Evolutionary conservation across 345 rosid species (phyloP), one percentile per base, ranked within the genome.

Genomic region (Heritiera fomes): DNA sequence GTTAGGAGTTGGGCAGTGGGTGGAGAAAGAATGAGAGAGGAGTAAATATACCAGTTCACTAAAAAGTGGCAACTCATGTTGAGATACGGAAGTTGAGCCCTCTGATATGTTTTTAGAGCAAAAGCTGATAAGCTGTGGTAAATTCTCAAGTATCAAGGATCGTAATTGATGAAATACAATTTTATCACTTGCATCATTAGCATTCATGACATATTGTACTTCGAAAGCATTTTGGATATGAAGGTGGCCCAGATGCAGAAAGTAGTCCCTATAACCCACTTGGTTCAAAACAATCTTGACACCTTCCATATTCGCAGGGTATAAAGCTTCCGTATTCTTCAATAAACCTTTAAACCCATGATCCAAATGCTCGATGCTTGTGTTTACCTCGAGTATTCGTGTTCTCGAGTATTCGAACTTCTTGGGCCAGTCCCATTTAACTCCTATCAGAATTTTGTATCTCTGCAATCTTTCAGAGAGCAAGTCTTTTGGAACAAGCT

Each of bases 261-360:
- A 23, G 28, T 23, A 23, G 28, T 23, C 28, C 28, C 28, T 23
- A 23, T 23, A 23, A 23, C 28, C 28, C 28, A 23, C 28, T 23
- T 0, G 28, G 28, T 23, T 23, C 28, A 23, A 23, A 23, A 23
- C 28, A 23, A 23, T 23, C 28, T 23, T 23, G 28, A 23, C 28
- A 23, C 59, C 56, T 12, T 58, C 60, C 4, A 78, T 23, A 23
- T 23, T 23, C 28, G 28, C 28, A 23, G 0, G 9, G 47, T 70
- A 2, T 40, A 78, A 40, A 28, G 47, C 71, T 47, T 78, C 71
- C 28, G 76, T 45, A 56, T 40, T 55, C 46, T 28, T 30, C 30
- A 78, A 14, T 52, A 77, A 13, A 32, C 9, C 2, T 7, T 52
- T 70, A 11, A 70, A 49, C 18, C 75, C 75, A 17, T 2, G 9